Evolutionary conservation across 768 basidiomycete genomes (phyloP).

Genomic region (Calocybe gangraenosa): DNA sequence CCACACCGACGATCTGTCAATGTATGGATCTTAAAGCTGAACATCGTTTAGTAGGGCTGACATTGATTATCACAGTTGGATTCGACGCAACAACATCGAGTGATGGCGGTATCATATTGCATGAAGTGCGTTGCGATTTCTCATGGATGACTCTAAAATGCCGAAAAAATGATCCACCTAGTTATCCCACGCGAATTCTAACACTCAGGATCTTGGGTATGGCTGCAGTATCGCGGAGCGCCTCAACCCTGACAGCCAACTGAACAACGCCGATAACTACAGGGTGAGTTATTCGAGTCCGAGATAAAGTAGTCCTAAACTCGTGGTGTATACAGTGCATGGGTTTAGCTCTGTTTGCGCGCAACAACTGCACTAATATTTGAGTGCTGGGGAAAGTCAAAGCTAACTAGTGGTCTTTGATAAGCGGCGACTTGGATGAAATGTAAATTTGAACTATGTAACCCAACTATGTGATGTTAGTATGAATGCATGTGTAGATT

Average conservation of each 20-base stretch:
- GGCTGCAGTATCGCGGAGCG: constrained; percentile 8
- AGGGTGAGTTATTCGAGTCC: neutral
- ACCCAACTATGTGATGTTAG: no score
- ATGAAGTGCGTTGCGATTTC: constrained; percentile 1
- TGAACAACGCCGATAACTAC: constrained; percentile 11
- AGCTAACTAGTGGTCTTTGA: no score
- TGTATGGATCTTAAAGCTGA: neutral
- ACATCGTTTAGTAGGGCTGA: no score
- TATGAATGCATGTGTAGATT: no score
- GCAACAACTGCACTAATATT: constrained; percentile 10
- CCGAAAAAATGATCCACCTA: neutral
- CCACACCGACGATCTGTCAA: constrained; percentile 4
- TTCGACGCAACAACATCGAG: constrained; percentile 10
- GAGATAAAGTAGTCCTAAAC: neutral
- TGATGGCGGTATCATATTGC: constrained; percentile 9
- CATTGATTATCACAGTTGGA: neutral
- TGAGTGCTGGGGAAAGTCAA: no score
- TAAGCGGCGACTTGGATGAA: no score
- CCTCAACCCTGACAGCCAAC: constrained; percentile 2
- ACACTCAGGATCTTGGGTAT: constrained; percentile 5
- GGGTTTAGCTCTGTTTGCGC: constrained; percentile 9
- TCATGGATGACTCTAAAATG: neutral
- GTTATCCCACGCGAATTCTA: constrained; percentile 10
- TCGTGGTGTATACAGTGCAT: constrained; percentile 3
- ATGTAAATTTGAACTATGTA: no score